Conservation (phyloP, 1,139 yeast species). For the Kodamaea derodonti region DNA sequence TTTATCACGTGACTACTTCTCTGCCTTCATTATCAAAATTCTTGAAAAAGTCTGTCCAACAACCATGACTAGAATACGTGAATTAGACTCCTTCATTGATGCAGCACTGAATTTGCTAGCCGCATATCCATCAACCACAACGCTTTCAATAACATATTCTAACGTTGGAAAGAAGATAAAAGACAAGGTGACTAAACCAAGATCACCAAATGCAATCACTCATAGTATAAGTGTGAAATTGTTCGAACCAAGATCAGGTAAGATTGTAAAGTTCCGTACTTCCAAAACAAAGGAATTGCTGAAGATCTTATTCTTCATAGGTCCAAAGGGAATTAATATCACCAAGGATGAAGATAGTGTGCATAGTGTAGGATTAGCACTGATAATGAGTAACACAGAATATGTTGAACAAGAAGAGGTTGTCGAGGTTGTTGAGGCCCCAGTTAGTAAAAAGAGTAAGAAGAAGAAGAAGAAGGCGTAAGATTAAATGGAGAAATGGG, state of each 20-base stretch:
- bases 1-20: too few species aligned
- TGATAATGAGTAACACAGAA: constrained; percentile 40
- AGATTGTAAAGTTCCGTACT: constrained; percentile 60
- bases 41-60: too few species aligned
- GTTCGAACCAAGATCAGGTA: constrained; percentile 67
- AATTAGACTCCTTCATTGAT: constrained; percentile 35
- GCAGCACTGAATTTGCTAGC: constrained; percentile 30
- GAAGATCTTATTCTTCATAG: constrained; percentile 73
- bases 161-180: constrained; percentile 24
- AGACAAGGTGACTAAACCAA: constrained; percentile 19
- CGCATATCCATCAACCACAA: constrained; percentile 37
- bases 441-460: constrained; percentile 11
- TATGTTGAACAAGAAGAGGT: constrained; percentile 21
- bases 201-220: constrained; percentile 21
- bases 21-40: too few species aligned
- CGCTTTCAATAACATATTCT: constrained; percentile 37
- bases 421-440: constrained; percentile 6
- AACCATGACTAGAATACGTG: constrained; percentile 10
- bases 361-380: constrained; percentile 35
- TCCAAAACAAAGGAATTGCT: constrained; percentile 73
- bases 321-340: constrained; percentile 70
- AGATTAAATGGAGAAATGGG: constrained; percentile 3
- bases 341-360: constrained; percentile 12
- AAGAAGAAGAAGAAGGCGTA: constrained; percentile 13
- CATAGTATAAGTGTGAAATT: constrained; percentile 59